phyloP scores from a whole-genome alignment of 768 basidiomycete species.

The Xerocomellus chrysenteron region DNA sequence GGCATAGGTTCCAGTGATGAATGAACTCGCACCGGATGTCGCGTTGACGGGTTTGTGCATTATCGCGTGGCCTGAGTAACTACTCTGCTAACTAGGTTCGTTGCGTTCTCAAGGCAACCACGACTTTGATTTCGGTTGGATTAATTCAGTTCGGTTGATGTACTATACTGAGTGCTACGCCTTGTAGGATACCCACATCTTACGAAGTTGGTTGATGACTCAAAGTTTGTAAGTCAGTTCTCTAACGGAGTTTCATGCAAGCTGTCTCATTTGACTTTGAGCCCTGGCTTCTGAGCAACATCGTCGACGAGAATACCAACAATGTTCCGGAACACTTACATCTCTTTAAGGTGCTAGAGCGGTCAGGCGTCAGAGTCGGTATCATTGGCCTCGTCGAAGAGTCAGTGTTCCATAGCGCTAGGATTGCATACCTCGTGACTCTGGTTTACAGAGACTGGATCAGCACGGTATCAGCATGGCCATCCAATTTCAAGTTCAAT shows the following conservation, averaged over 20 bases:
- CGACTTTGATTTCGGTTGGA: slow-evolving; percentile 82
- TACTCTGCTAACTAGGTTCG: slow-evolving; percentile 1
- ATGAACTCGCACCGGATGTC: slow-evolving; percentile 70
- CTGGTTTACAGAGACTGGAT: slow-evolving; percentile 74
- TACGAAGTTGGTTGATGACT: slow-evolving; percentile 64
- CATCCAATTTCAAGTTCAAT: slow-evolving; percentile 67
- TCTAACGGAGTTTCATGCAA: no score
- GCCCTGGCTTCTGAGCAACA: slow-evolving; percentile 91
- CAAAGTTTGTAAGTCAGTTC: slow-evolving; percentile 60
- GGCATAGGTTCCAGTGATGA: slow-evolving; percentile 77
- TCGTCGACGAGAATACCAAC: slow-evolving; percentile 65
- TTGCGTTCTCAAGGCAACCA: slow-evolving; percentile 64
- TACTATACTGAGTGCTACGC: neutral
- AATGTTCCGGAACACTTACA: slow-evolving; percentile 57
- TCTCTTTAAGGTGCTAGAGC: slow-evolving; percentile 65
- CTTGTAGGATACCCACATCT: slow-evolving; percentile 58
- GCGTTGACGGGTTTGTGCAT: slow-evolving; percentile 66
- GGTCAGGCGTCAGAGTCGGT: slow-evolving; percentile 69
- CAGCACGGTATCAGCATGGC: slow-evolving; percentile 83
- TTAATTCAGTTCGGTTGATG: neutral
- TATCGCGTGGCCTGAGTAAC: neutral
- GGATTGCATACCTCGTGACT: neutral
- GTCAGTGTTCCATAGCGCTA: slow-evolving; percentile 38
- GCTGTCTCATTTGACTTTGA: slow-evolving; percentile 26
- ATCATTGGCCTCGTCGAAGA: slow-evolving; percentile 85